Evolutionary conservation across 2,329 filamentous ascomycete species (phyloP), one percentile per base, ranked within the genome.

Genomic region (Fusarium chaquense): DNA sequence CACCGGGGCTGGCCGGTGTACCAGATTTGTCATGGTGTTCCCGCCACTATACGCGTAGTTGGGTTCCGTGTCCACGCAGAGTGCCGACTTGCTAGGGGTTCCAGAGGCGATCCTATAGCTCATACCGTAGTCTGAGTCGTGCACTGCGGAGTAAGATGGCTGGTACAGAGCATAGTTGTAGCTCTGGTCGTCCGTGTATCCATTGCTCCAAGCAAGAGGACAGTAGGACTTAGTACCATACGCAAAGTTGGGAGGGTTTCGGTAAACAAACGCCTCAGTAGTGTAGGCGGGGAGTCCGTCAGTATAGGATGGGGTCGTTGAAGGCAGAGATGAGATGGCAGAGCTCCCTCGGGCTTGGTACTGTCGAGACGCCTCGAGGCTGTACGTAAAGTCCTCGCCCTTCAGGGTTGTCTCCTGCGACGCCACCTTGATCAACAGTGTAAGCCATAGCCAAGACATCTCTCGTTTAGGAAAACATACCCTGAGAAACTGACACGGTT

Each of bases 401-500:
- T 77, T 78, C 60, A 69, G 64, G 32, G 69, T 62, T 8, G 78
- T 70, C 54, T 80, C 78, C 51, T 74, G 72, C 4, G 78, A 80
- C 16, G 76, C 74, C 16, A 80, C 78, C 78, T 79, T 36, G 38
- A 46, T 10, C 36, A 20, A 30, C 6, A 30, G 40, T 58, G 58
- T 50, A 45, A 59, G 64, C 46, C 35, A 35, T n/a, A 51, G 43
- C 8, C 28, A 30, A 30, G 10, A 35, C 43, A 43, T 57, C 24
- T 24, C 15, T 40, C n/a, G 35, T n/a, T 28, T 22, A 8, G 33
- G 22, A n/a, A 40, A 20, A 74, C 80, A 76, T 84, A 97, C 95
- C 80, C 95, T 87, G 68, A 97, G 83, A 76, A 97, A 98, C 60
- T 90, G 87, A 77, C 95, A 98, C 8, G 85, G 83, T 24, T 90